A percentile compares a stretch with the other conserved stretches of the same genome.
Evolutionary conservation across 805 yeast species (phyloP).

Genomic region (Pichia manshurica): DNA sequence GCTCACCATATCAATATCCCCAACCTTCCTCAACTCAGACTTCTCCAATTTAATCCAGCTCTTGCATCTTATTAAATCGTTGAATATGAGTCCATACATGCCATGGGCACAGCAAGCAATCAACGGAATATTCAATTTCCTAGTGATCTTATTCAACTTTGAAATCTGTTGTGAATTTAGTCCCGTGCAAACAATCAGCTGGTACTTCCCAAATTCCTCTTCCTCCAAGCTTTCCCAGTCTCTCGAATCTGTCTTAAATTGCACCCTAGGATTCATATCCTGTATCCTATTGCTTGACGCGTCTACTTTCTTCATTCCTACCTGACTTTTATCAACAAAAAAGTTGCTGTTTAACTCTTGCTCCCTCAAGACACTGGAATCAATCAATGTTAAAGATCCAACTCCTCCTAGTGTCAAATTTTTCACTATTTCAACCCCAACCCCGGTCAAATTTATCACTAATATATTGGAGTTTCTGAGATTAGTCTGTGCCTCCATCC

Average conservation of each 20-base stretch:
- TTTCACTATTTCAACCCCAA: slow-evolving; percentile 78
- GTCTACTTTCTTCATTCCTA: slow-evolving; percentile 53
- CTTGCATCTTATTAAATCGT: slow-evolving; percentile 65
- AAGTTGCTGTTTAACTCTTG: slow-evolving; percentile 70
- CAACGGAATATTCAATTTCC: slow-evolving; percentile 55
- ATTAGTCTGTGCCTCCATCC: slow-evolving; percentile 79
- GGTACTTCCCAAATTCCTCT: slow-evolving; percentile 48
- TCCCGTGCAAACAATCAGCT: slow-evolving; percentile 74
- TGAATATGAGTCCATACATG: slow-evolving; percentile 72
- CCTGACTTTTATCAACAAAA: slow-evolving; percentile 50
- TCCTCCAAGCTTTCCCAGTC: slow-evolving; percentile 20
- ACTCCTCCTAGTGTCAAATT: slow-evolving; percentile 85
- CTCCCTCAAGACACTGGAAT: slow-evolving; percentile 45
- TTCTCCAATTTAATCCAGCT: slow-evolving; percentile 48
- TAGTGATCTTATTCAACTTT: slow-evolving; percentile 48
- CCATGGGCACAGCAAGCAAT: slow-evolving; percentile 72
- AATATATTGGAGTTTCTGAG: slow-evolving; percentile 69
- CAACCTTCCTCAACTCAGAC: slow-evolving; percentile 46
- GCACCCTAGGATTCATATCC: slow-evolving; percentile 78
- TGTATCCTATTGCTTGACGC: slow-evolving; percentile 51
- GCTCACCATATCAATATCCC: slow-evolving; percentile 39
- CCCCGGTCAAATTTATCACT: slow-evolving; percentile 65
- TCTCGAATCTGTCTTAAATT: slow-evolving; percentile 28
- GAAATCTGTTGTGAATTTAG: slow-evolving; percentile 37
- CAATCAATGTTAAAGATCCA: slow-evolving; percentile 69